A percentile compares a stretch with the other conserved stretches of the same genome.
Evolutionary conservation across 768 basidiomycete genomes (phyloP).

Genomic region (Paxillus ammoniavirescens): DNA sequence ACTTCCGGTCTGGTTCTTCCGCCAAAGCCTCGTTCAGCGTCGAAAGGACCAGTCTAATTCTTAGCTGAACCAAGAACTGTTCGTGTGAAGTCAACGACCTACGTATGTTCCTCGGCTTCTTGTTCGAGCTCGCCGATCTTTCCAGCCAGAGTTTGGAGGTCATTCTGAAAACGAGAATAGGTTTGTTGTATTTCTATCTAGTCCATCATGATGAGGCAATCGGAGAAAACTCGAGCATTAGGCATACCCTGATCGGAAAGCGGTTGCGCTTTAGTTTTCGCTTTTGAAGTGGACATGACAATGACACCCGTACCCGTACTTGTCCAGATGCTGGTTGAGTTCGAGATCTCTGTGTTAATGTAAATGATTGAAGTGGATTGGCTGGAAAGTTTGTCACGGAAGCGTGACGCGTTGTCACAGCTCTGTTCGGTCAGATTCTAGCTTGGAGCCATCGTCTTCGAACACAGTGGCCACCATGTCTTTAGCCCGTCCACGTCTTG

Average conservation of each 20-base stretch:
- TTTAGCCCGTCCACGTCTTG: slow-evolving; percentile 50
- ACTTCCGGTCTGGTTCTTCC: slow-evolving; percentile 89
- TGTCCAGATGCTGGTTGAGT: slow-evolving; percentile 7
- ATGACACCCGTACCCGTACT: background rate
- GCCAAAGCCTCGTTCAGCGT: slow-evolving; percentile 81
- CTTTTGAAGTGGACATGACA: slow-evolving; percentile 52
- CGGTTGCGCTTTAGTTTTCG: slow-evolving; percentile 55
- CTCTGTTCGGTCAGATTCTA: slow-evolving; percentile 3
- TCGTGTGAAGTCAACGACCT: slow-evolving; percentile 29
- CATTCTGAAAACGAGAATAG: slow-evolving; percentile 80
- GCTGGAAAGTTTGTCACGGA: slow-evolving; percentile 23
- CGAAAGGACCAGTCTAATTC: slow-evolving; percentile 74
- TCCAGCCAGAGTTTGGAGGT: slow-evolving; percentile 85
- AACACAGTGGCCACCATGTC: slow-evolving; percentile 45
- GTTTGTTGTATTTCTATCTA: slow-evolving; percentile 82
- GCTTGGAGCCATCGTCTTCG: slow-evolving; percentile 31
- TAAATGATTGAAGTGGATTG: slow-evolving; percentile 19
- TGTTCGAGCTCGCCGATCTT: slow-evolving; percentile 97
- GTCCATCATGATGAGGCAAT: slow-evolving; percentile 38
- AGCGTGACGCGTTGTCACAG: slow-evolving; percentile 29
- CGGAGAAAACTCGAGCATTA: background rate
- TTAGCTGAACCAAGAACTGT: background rate
- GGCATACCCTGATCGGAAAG: slow-evolving; percentile 72
- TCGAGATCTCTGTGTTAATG: too few species aligned
- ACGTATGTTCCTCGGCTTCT: slow-evolving; percentile 96